phyloP scores from a whole-genome alignment of 106 monocot species.

The Xerophyta viscosa region DNA sequence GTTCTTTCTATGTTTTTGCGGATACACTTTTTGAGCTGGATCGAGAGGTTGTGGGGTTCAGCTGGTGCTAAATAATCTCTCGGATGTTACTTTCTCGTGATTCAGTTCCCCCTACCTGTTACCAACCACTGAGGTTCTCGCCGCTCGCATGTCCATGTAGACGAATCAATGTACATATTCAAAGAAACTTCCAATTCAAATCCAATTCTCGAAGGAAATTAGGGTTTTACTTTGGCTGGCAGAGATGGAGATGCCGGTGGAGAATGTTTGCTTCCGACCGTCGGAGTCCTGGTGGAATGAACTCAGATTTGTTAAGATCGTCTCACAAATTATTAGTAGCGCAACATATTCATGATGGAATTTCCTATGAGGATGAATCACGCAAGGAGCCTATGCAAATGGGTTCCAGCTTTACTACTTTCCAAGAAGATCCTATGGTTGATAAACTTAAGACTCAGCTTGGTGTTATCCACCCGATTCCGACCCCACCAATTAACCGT shows the following conservation, averaged over 20 bases:
- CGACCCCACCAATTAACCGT: slow-evolving; percentile 60
- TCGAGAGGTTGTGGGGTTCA: background rate
- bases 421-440: slow-evolving; percentile 75
- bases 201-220: background rate
- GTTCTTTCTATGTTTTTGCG: slow-evolving; percentile 16
- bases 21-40: slow-evolving; percentile 5
- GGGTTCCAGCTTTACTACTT: slow-evolving; percentile 39
- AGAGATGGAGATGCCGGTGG: slow-evolving; percentile 13
- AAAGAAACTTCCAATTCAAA: background rate
- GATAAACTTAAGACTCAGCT: slow-evolving; percentile 85
- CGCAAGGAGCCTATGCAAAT: slow-evolving; percentile 17
- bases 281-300: slow-evolving; percentile 3
- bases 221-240: no score
- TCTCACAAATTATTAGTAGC: slow-evolving; percentile 30
- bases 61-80: background rate
- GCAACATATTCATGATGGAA: slow-evolving; percentile 20
- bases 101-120: background rate
- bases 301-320: slow-evolving; percentile 9
- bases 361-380: slow-evolving; percentile 22
- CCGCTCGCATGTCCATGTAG: slow-evolving; percentile 11
- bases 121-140: slow-evolving; percentile 1
- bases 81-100: slow-evolving; percentile 8
- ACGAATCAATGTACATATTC: background rate
- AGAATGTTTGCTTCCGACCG: background rate
- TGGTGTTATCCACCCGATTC: slow-evolving; percentile 84